Percentiles rank a stretch among this genome's conserved stretches.
phyloP scores from a whole-genome alignment of 371 early-diverging fungal genomes.

The Sporodiniella umbellata region DNA sequence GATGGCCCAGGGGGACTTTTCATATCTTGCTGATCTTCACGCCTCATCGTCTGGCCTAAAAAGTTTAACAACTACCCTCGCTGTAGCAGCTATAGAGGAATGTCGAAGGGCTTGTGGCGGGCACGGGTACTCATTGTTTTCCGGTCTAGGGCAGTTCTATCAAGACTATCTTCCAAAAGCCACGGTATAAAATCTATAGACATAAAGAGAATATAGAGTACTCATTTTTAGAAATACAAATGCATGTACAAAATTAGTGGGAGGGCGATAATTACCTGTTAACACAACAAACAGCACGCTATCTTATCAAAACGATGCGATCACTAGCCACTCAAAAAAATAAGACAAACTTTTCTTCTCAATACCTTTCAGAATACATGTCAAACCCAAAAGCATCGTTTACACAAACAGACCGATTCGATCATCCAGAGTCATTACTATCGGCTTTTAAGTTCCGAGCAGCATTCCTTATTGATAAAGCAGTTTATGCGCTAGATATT shows the following conservation, averaged over 20 bases:
- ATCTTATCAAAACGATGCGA: constrained; percentile 57
- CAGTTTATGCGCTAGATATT: constrained; percentile 31
- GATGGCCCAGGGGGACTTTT: constrained; percentile 71
- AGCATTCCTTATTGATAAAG: constrained; percentile 37
- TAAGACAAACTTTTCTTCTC: constrained; percentile 39
- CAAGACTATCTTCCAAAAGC: constrained; percentile 74
- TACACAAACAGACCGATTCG: constrained; percentile 19
- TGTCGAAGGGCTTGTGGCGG: constrained; percentile 86
- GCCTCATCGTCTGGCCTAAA: constrained; percentile 86
- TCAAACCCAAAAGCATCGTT: constrained; percentile 41
- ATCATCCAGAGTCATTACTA: constrained; percentile 31
- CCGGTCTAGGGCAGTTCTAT: constrained; percentile 73
- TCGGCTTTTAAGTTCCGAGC: constrained; percentile 39
- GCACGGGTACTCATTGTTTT: constrained; percentile 80
- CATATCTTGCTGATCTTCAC: constrained; percentile 74
- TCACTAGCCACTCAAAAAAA: constrained; percentile 34
- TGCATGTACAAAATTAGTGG: too few species aligned
- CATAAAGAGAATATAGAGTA: too few species aligned
- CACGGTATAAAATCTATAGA: constrained; percentile 40
- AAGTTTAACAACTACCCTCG: constrained; percentile 72
- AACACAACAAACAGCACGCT: constrained; percentile 77
- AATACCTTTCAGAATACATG: constrained; percentile 42
- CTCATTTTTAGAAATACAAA: too few species aligned
- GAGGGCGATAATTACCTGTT: constrained; percentile 85
- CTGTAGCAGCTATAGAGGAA: constrained; percentile 73